Evolutionary conservation across 2,329 filamentous ascomycete species (phyloP).

Genomic region (Diaporthe ilicicola): DNA sequence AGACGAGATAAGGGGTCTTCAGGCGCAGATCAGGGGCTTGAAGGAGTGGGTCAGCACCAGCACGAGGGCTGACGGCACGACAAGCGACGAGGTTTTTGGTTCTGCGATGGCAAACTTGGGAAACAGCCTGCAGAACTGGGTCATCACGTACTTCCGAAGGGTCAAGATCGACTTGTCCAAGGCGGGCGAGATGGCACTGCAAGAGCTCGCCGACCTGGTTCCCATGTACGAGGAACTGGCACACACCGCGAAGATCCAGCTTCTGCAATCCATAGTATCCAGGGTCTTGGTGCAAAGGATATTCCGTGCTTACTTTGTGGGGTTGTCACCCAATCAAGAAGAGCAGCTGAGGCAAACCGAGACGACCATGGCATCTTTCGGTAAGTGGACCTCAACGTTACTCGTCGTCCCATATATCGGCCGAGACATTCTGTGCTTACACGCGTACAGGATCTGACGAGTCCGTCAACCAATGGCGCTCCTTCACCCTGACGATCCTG

Average conservation of each 20-base stretch:
- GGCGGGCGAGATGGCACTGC: constrained; percentile 50
- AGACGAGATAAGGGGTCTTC: constrained; percentile 62
- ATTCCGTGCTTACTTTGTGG: constrained; percentile 71
- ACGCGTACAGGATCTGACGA: constrained; percentile 54
- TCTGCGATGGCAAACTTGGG: constrained; percentile 69
- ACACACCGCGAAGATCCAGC: constrained; percentile 63
- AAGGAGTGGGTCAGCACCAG: constrained; percentile 77
- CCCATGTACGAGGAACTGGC: constrained; percentile 67
- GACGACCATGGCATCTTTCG: constrained; percentile 51
- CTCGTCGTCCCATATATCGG: neutral
- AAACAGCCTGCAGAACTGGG: constrained; percentile 78
- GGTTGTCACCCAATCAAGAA: constrained; percentile 64
- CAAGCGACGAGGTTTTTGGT: constrained; percentile 73
- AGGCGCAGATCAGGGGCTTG: constrained; percentile 69
- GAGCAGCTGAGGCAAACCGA: constrained; percentile 60
- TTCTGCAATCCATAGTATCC: constrained; percentile 70
- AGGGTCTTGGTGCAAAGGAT: constrained; percentile 67
- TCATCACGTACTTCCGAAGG: constrained; percentile 73
- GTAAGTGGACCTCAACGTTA: constrained; percentile 41
- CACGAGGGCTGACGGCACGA: constrained; percentile 68
- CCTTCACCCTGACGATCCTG: constrained; percentile 68
- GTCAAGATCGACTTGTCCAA: constrained; percentile 62
- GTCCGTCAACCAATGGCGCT: constrained; percentile 72
- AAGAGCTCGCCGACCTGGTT: constrained; percentile 57
- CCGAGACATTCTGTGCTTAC: constrained; percentile 4